Conservation (phyloP, 768 basidiomycete species). For the Leucosporidium yakuticum region DNA sequence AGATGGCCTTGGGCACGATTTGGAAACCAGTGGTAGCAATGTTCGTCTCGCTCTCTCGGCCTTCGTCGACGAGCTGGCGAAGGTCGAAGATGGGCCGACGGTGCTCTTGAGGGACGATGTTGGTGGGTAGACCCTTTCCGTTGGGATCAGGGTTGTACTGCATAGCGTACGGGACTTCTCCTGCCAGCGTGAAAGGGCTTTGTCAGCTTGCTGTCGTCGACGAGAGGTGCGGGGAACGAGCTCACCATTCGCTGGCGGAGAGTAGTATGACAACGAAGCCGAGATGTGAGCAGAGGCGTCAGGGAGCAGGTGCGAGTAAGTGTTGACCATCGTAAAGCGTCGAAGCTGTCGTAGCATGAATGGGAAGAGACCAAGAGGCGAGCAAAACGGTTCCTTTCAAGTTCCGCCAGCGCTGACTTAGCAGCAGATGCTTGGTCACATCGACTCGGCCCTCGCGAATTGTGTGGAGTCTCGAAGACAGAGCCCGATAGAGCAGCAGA, state of each 20-base stretch:
- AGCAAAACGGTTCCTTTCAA: no score
- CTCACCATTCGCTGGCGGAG: background rate
- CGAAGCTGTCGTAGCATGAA: no score
- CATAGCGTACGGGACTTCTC: slow-evolving; percentile 16
- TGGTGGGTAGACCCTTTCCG: slow-evolving; percentile 2
- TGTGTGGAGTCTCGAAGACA: no score
- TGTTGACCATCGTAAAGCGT: no score
- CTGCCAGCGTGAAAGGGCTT: background rate
- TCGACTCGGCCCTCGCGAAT: no score
- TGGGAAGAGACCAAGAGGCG: no score
- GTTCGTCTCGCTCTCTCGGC: slow-evolving; percentile 21
- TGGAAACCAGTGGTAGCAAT: slow-evolving; percentile 52
- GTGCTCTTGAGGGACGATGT: background rate
- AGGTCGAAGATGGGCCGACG: slow-evolving; percentile 26
- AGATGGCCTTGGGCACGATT: slow-evolving; percentile 42
- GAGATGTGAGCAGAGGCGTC: background rate
- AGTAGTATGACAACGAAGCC: background rate
- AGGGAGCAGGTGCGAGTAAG: background rate
- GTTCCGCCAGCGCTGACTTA: no score
- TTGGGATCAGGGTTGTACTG: slow-evolving; percentile 4
- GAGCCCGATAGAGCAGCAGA: no score
- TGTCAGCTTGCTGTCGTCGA: no score
- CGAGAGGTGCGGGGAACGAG: no score
- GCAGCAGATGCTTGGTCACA: no score
- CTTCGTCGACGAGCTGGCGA: slow-evolving; percentile 26